Conservation (phyloP, 177 flowering plant species). For the Vitis hybrid region DNA sequence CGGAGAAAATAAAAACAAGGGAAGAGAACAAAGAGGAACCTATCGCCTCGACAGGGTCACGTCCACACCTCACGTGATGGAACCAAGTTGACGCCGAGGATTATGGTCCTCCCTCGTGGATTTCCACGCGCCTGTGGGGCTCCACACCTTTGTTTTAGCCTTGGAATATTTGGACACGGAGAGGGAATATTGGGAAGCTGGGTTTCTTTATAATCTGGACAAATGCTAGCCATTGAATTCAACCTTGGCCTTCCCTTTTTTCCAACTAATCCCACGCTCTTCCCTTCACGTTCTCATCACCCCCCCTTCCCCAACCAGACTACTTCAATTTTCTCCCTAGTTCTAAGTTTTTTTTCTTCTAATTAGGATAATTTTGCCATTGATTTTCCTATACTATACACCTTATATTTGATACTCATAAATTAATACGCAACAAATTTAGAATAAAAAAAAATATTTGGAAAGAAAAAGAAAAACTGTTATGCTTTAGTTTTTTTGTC, state of each 20-base stretch:
- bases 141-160: conserved; percentile 17
- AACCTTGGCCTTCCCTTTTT: not conserved
- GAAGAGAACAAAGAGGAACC: conserved; percentile 27
- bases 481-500: too few species aligned
- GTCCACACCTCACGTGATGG: conserved; percentile 52
- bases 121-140: conserved; percentile 33
- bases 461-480: too few species aligned
- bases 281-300: too few species aligned
- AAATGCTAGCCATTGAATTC: conserved; percentile 45
- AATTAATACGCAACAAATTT: too few species aligned
- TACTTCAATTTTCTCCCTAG: too few species aligned
- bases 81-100: conserved; percentile 52
- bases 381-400: too few species aligned
- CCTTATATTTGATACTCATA: too few species aligned
- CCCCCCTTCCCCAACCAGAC: too few species aligned
- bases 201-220: conserved; percentile 22
- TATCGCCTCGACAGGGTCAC: conserved; percentile 36
- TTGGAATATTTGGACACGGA: conserved; percentile 61
- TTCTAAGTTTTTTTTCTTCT: too few species aligned
- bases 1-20: conserved; percentile 14
- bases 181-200: conserved; percentile 70
- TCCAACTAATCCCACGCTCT: conserved; percentile 1
- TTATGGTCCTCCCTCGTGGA: conserved; percentile 20
- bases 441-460: too few species aligned
- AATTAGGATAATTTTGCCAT: too few species aligned